Percentiles rank a stretch among this genome's conserved stretches.
Evolutionary conservation across 345 rosid species (phyloP).

Genomic region (Murraya paniculata): DNA sequence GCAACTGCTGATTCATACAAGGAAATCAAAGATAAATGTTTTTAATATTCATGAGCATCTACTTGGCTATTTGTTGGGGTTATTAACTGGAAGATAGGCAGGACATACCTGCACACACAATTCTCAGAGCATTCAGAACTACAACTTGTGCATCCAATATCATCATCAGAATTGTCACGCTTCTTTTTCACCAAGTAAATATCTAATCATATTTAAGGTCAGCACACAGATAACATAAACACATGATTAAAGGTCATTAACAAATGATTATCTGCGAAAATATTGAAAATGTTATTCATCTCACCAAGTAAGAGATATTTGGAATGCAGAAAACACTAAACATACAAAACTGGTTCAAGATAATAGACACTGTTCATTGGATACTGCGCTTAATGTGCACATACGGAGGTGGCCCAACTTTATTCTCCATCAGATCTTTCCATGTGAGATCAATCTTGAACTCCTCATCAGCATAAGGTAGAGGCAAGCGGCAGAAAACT

Average conservation of each 20-base stretch:
- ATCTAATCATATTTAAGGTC: slow-evolving; percentile 64
- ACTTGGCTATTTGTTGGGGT: not conserved
- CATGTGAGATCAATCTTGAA: slow-evolving; percentile 72
- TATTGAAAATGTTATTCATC: not conserved
- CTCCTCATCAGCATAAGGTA: slow-evolving; percentile 80
- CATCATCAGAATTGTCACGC: slow-evolving; percentile 63
- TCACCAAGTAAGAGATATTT: not conserved
- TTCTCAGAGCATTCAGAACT: slow-evolving; percentile 62
- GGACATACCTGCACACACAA: slow-evolving; percentile 85
- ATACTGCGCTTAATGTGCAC: slow-evolving; percentile 94
- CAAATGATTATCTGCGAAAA: not conserved
- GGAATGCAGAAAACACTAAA: slow-evolving; percentile 28
- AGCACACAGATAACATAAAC: not conserved
- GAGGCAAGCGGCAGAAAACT: slow-evolving; percentile 69
- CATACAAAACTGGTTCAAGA: not conserved
- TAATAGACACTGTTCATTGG: slow-evolving; percentile 37
- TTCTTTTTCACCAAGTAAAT: slow-evolving; percentile 81
- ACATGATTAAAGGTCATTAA: not conserved
- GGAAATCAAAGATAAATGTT: not conserved
- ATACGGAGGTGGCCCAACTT: slow-evolving; percentile 77
- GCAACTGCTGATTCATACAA: not conserved
- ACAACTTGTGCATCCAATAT: slow-evolving; percentile 83
- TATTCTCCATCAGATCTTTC: slow-evolving; percentile 51
- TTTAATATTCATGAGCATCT: not conserved
- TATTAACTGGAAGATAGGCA: not conserved